Evolutionary conservation across 139 green algal species (phyloP).

Genomic region (Dunaliella primolecta): DNA sequence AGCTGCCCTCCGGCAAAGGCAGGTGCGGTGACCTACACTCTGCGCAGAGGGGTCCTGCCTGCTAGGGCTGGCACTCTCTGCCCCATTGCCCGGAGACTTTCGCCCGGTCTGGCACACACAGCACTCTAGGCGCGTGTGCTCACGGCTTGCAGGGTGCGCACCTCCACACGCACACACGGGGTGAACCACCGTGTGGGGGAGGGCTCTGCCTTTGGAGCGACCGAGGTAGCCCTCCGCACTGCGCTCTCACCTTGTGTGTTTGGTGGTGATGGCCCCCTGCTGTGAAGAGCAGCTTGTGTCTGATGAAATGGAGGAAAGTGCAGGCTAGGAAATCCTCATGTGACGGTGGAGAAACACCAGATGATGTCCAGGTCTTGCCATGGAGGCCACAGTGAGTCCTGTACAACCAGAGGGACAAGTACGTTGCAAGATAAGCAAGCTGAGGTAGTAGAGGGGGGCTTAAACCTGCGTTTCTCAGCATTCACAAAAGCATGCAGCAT

Average conservation of each 20-base stretch:
- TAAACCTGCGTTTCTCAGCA: too few species aligned
- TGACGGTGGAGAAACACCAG: too few species aligned
- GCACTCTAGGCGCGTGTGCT: too few species aligned
- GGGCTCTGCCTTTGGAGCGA: slow-evolving; percentile 27
- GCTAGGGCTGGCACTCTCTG: slow-evolving; percentile 93
- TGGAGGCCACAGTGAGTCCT: too few species aligned
- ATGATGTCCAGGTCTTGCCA: too few species aligned
- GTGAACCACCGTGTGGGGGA: background rate
- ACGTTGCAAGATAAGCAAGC: too few species aligned
- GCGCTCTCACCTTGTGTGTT: slow-evolving; percentile 42
- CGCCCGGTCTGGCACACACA: slow-evolving; percentile 83
- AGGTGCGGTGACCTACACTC: background rate
- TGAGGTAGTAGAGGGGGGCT: too few species aligned
- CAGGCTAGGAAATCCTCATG: too few species aligned
- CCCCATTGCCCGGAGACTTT: slow-evolving; percentile 96
- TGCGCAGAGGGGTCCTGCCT: slow-evolving; percentile 74
- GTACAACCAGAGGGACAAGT: too few species aligned
- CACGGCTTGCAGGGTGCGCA: slow-evolving; percentile 36
- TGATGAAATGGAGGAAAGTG: too few species aligned
- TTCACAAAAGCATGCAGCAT: too few species aligned
- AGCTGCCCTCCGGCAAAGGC: slow-evolving; percentile 75
- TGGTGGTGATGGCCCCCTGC: background rate
- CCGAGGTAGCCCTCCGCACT: slow-evolving; percentile 82
- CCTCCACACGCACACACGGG: background rate
- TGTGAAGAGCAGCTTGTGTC: too few species aligned